Conservation (phyloP, 2,329 filamentous ascomycete species). For the Clarireedia homoeocarpa region DNA sequence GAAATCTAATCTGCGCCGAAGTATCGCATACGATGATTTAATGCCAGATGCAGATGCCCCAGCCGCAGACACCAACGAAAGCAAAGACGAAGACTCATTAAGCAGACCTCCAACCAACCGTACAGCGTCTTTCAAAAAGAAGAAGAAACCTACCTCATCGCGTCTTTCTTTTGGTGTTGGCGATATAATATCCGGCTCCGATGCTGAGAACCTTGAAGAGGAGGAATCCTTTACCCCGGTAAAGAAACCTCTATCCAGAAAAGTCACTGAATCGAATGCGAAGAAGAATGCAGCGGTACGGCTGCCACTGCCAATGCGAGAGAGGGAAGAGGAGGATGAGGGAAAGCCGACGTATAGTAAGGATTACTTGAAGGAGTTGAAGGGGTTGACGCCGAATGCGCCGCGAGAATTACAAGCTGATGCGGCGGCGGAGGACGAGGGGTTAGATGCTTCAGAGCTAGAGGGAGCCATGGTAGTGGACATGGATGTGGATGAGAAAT, state of each 20-base stretch:
- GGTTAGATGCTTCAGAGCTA: slow-evolving; percentile 51
- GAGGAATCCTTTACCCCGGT: slow-evolving; percentile 53
- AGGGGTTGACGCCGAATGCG: slow-evolving; percentile 76
- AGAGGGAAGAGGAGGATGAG: slow-evolving; percentile 44
- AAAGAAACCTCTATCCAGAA: slow-evolving; percentile 52
- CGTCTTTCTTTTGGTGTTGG: slow-evolving; percentile 69
- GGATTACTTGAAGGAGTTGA: slow-evolving; percentile 78
- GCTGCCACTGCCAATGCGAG: slow-evolving; percentile 15
- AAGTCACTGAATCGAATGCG: slow-evolving; percentile 60
- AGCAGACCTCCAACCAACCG: slow-evolving; percentile 39
- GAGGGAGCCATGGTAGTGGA: slow-evolving; percentile 60
- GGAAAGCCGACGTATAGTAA: slow-evolving; percentile 70
- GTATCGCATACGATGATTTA: slow-evolving; percentile 37
- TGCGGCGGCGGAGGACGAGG: slow-evolving; percentile 43
- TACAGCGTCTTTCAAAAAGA: slow-evolving; percentile 56
- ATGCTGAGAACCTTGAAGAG: slow-evolving; percentile 43
- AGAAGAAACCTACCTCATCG: slow-evolving; percentile 50
- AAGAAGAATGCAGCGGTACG: slow-evolving; percentile 41
- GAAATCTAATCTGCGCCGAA: slow-evolving; percentile 51
- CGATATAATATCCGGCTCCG: slow-evolving; percentile 45
- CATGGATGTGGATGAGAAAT: slow-evolving; percentile 16
- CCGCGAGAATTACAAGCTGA: slow-evolving; percentile 53
- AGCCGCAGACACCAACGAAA: neutral
- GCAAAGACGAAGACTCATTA: slow-evolving; percentile 5
- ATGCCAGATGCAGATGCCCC: slow-evolving; percentile 24